These are phyloP conservation scores for Papilionanthe hybrid DNA, from an alignment of 116 monocot species.

Conservation along the genomic window DNA sequence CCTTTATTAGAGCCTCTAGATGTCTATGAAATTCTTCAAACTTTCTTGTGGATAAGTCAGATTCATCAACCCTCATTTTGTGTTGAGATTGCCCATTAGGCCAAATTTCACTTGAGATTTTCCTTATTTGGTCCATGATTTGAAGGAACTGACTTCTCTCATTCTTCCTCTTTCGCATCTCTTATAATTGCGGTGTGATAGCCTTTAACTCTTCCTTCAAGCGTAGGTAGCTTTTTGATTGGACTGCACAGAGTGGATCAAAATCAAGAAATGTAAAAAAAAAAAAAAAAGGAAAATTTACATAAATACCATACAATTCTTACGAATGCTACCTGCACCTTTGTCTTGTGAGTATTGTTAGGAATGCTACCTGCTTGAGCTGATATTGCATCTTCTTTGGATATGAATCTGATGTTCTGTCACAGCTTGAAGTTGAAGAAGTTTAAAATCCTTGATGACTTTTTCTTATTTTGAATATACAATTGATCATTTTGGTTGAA, in stretches of 20 bases:
- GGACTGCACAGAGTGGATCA: conserved; percentile 15
- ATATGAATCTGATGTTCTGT: too few species aligned
- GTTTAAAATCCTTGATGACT: too few species aligned
- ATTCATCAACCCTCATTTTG: conserved; percentile 58
- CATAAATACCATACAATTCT: too few species aligned
- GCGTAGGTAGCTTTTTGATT: conserved; percentile 35
- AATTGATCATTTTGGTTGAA: too few species aligned
- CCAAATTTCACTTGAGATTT: conserved; percentile 53
- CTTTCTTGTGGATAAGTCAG: conserved; percentile 60
- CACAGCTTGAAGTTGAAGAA: too few species aligned
- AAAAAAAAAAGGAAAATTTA: too few species aligned
- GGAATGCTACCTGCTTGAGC: too few species aligned
- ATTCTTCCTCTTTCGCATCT: conserved; percentile 63
- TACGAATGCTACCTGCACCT: too few species aligned
- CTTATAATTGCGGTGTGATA: conserved; percentile 63
- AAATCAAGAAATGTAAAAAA: background rate
- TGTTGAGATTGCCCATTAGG: conserved; percentile 30
- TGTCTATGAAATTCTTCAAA: conserved; percentile 72
- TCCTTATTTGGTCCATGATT: conserved; percentile 59
- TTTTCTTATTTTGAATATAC: too few species aligned
- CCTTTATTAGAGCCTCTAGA: conserved; percentile 67
- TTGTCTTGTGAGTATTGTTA: too few species aligned
- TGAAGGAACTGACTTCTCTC: conserved; percentile 18
- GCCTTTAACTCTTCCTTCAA: conserved; percentile 62
- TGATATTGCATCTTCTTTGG: too few species aligned